Evolutionary conservation across 805 yeast genomes (phyloP).

Genomic region (Barnettozyma californica): DNA sequence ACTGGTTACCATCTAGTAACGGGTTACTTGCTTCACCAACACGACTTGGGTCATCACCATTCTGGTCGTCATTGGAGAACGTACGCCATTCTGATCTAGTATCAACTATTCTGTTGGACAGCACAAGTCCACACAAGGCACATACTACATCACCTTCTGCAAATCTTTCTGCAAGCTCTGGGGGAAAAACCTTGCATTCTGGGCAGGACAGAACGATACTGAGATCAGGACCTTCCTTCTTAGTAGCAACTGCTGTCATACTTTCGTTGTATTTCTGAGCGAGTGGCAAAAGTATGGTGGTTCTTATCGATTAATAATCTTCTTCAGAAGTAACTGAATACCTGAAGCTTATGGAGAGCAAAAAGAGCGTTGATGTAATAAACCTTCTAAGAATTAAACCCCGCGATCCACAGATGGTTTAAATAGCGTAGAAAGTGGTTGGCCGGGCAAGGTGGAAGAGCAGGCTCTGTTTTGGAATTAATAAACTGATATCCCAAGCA

Average conservation of each 20-base stretch:
- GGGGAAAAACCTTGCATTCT: constrained; percentile 93
- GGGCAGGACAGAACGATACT: constrained; percentile 91
- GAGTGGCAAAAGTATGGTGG: neutral
- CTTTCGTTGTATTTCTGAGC: constrained; percentile 3
- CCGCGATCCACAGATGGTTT: neutral
- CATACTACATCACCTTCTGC: constrained; percentile 99
- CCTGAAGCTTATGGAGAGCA: constrained; percentile 2
- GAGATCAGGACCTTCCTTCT: constrained; percentile 64
- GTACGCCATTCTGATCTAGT: constrained; percentile 99
- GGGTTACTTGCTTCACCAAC: constrained; percentile 98
- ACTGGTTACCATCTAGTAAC: constrained; percentile 81
- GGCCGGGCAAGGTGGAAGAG: neutral
- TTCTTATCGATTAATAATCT: neutral
- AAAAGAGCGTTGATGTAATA: neutral
- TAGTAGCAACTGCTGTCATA: constrained; percentile 8
- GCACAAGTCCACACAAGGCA: constrained; percentile 91
- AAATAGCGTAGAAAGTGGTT: neutral
- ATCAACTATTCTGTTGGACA: constrained; percentile 88
- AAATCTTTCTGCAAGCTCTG: constrained; percentile 89
- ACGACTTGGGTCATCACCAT: constrained; percentile 98
- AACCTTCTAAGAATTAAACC: neutral
- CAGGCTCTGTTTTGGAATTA: neutral
- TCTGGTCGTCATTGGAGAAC: constrained; percentile 94
- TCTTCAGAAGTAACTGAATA: constrained; percentile 4
- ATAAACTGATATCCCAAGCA: neutral